Conservation (phyloP, 164 flowering plant species). For the Vitis riparia region DNA sequence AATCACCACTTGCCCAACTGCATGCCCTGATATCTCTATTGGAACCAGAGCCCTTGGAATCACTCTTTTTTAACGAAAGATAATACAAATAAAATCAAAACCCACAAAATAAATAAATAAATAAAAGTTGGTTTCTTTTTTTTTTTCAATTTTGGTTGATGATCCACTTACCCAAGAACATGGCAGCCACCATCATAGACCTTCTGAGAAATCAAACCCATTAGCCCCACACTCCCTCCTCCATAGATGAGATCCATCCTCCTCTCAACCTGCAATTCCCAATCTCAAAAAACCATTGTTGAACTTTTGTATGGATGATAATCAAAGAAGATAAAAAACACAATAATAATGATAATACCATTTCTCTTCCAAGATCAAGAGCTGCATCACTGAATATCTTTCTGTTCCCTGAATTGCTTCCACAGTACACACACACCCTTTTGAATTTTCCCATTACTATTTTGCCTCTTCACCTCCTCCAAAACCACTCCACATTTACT, state of each 20-base stretch:
- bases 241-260: slow-evolving; percentile 47
- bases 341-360: slow-evolving; percentile 20
- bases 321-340: not conserved
- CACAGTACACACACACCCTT: slow-evolving; percentile 47
- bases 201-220: slow-evolving; percentile 44
- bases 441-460: slow-evolving; percentile 40
- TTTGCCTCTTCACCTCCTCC: not conserved
- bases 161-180: slow-evolving; percentile 42
- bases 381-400: slow-evolving; percentile 46
- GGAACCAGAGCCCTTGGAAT: slow-evolving; percentile 45
- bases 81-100: not conserved
- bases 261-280: slow-evolving; percentile 36
- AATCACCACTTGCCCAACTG: slow-evolving; percentile 38
- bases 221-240: slow-evolving; percentile 49
- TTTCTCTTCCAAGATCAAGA: slow-evolving; percentile 42
- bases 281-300: not conserved
- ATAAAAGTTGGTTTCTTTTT: no score
- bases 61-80: slow-evolving; percentile 13
- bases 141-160: not conserved
- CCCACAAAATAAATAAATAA: not conserved
- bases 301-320: not conserved
- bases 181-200: slow-evolving; percentile 44
- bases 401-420: slow-evolving; percentile 38
- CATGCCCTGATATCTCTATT: slow-evolving; percentile 41
- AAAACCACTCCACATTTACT: not conserved